These are phyloP conservation scores for Trypanosoma scelopori DNA, from an alignment of 208 protist genomes.

Conservation along the genomic window DNA sequence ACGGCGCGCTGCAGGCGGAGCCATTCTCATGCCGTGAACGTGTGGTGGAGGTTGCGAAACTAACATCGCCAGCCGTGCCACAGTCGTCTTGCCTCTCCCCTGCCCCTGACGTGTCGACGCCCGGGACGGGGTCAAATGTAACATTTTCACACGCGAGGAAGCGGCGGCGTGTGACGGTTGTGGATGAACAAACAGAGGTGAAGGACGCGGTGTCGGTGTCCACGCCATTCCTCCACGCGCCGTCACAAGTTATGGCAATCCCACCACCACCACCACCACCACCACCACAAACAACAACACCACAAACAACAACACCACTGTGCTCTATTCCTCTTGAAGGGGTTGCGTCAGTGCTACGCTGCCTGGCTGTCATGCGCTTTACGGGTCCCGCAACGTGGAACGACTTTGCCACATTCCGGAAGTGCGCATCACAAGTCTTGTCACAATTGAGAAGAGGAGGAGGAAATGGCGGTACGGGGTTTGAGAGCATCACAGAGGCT, in stretches of 20 bases:
- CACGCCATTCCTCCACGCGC: neutral
- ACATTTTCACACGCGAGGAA: slow-evolving; percentile 12
- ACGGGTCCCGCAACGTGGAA: neutral
- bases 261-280: neutral
- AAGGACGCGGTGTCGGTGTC: neutral
- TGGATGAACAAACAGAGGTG: slow-evolving; percentile 15
- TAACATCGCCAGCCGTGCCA: neutral
- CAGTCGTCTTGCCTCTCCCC: neutral
- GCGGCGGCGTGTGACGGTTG: slow-evolving; percentile 14
- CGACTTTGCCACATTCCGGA: slow-evolving; percentile 16
- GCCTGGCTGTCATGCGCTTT: slow-evolving; percentile 11
- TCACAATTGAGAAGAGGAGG: neutral
- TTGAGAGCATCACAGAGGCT: neutral
- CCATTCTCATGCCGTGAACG: neutral
- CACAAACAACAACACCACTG: neutral
- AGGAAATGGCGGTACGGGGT: neutral
- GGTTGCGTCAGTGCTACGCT: slow-evolving; percentile 23
- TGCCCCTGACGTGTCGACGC: neutral
- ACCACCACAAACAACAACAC: too few species aligned
- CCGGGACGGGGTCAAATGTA: neutral
- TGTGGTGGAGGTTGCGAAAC: neutral
- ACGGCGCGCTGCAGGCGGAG: slow-evolving; percentile 11
- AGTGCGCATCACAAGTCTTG: slow-evolving; percentile 1
- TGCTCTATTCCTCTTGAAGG: slow-evolving; percentile 6
- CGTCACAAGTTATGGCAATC: neutral